A percentile compares a stretch with the other conserved stretches of the same genome.
phyloP scores from a whole-genome alignment of 306 rosid species.

The Begonia masoniana region DNA sequence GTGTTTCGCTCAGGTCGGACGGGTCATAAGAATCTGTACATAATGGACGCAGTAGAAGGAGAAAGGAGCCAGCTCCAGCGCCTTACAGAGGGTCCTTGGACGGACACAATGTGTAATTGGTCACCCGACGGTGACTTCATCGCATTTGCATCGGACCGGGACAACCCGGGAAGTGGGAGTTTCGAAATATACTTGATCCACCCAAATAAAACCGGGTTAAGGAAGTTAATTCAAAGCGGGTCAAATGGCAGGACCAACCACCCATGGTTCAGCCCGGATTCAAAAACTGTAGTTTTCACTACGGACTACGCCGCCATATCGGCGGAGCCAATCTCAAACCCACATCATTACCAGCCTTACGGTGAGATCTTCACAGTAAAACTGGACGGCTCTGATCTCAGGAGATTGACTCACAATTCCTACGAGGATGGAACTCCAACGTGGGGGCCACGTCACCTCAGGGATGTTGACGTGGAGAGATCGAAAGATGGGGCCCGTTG shows the following conservation, averaged over 20 bases:
- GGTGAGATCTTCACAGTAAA: slow-evolving; percentile 63
- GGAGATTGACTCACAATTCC: slow-evolving; percentile 60
- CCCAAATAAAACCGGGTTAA: slow-evolving; percentile 69
- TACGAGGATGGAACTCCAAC: slow-evolving; percentile 80
- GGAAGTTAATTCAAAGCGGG: slow-evolving; percentile 53
- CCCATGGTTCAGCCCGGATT: slow-evolving; percentile 68
- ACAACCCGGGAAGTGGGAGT: slow-evolving; percentile 46
- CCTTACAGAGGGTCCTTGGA: slow-evolving; percentile 63
- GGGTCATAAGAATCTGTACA: slow-evolving; percentile 57
- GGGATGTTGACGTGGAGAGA: slow-evolving; percentile 30
- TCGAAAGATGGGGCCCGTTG: slow-evolving; percentile 33
- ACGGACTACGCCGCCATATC: slow-evolving; percentile 65
- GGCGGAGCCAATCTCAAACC: slow-evolving; percentile 79
- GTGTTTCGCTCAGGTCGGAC: slow-evolving; percentile 70
- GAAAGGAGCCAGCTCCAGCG: slow-evolving; percentile 30
- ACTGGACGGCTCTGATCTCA: slow-evolving; percentile 56
- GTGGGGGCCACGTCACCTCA: slow-evolving; percentile 44
- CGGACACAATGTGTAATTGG: slow-evolving; percentile 83
- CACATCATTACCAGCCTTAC: slow-evolving; percentile 70
- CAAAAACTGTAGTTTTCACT: slow-evolving; percentile 44
- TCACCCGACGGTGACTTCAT: slow-evolving; percentile 83
- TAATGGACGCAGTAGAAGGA: slow-evolving; percentile 62
- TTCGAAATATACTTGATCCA: slow-evolving; percentile 57
- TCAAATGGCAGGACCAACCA: slow-evolving; percentile 58
- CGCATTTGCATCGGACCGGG: slow-evolving; percentile 62